Evolutionary conservation across 164 flowering plant genomes (phyloP), one percentile per base, ranked within the genome.

Genomic region (Euptelea pleiosperma): DNA sequence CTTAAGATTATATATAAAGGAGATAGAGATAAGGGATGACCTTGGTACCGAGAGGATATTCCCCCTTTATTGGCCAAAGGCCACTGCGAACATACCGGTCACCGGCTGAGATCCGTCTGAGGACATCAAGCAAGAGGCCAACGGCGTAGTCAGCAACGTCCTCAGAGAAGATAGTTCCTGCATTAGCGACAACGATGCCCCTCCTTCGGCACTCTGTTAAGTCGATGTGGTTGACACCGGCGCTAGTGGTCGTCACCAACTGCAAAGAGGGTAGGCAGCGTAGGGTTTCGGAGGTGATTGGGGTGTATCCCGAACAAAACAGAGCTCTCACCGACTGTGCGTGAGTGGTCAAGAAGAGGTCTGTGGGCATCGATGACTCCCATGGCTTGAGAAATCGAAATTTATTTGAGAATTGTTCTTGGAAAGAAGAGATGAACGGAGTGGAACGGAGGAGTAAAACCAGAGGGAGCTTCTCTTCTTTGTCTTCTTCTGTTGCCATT

Each of bases 81-180:
- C 71, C 52, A 1, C 31, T 6, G 3, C 72, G 58, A 3, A 67
- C 69, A 36, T 39, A 64, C 8, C 66, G 63, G 14, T 68, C 72
- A 3, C 59, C 48, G 6, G 63, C 69, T 6, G 75, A 59, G 36
- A 72, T 45, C 14, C 52, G 49, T 16, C 72, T 50, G 18, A 64
- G 55, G 14, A 68, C 72, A 56, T 67, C 76, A 11, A 79, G 5
- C n/a, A 65, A 37, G 43, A 81, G 64, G 22, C 75, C 86, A 5
- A 83, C 63, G 1, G 80, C 82, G 21, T 57, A 28, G 26, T 83
- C 86, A 0, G 86, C 86, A 8, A 67, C 84, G 18, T 76, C 82
- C 1, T 75, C 83, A 0, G 89, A 69, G 46, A 72, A 52, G 4
- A 72, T 67, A 3, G 71, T 73, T 1, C 81, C 76, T 11, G 80